Percentiles rank a stretch among this genome's conserved stretches.
These are phyloP conservation scores for Colletotrichum sp. DNA, from an alignment of 2,329 filamentous ascomycete genomes.

Conservation along the genomic window DNA sequence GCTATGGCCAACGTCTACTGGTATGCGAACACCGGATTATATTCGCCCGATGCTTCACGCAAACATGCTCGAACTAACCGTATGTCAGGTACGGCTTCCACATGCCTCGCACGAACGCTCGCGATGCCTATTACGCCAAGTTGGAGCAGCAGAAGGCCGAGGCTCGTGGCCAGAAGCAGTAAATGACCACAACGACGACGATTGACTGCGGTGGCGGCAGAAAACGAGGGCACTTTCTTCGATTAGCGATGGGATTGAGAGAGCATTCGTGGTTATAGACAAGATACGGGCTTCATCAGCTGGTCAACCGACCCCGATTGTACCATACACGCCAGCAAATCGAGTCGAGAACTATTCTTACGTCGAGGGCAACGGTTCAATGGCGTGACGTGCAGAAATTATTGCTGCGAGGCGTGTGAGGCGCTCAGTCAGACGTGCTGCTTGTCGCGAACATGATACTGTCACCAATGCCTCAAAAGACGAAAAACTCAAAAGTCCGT, in stretches of 20 bases:
- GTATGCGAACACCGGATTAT: constrained; percentile 43
- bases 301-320: constrained; percentile 17
- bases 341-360: background rate
- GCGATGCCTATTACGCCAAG: constrained; percentile 64
- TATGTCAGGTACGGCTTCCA: constrained; percentile 65
- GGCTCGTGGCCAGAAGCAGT: constrained; percentile 31
- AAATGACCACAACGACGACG: background rate
- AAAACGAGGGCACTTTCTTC: background rate
- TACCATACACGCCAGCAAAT: constrained; percentile 22
- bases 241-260: constrained; percentile 1
- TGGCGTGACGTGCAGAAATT: background rate
- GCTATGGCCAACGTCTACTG: constrained; percentile 62
- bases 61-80: background rate
- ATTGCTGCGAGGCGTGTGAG: background rate
- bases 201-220: background rate
- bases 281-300: constrained; percentile 14
- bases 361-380: background rate
- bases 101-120: constrained; percentile 62
- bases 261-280: constrained; percentile 10
- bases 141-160: constrained; percentile 61
- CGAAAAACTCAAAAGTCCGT: background rate
- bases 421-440: background rate
- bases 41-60: background rate
- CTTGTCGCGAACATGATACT: background rate
- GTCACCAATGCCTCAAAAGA: background rate